These are phyloP conservation scores for Yamadazyma dendronema DNA, from an alignment of 1,139 yeast species.

Conservation along the genomic window DNA sequence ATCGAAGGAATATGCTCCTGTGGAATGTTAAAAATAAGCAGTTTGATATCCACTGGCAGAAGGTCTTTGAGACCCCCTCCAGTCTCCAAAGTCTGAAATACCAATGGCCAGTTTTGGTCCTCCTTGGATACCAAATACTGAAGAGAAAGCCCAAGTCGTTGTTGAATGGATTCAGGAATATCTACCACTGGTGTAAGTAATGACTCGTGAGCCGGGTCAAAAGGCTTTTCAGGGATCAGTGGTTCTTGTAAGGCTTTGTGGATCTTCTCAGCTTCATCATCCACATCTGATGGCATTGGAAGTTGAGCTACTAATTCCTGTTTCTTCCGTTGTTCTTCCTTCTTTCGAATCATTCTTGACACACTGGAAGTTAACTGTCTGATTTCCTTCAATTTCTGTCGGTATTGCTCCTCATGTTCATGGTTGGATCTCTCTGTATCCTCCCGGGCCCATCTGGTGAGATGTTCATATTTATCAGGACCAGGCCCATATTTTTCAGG, in stretches of 20 bases:
- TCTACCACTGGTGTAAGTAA: slow-evolving; percentile 19
- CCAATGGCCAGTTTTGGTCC: slow-evolving; percentile 55
- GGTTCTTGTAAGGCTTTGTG: slow-evolving; percentile 12
- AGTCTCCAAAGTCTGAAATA: slow-evolving; percentile 43
- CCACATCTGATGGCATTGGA: slow-evolving; percentile 23
- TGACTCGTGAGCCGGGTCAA: slow-evolving; percentile 11
- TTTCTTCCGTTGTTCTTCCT: slow-evolving; percentile 16
- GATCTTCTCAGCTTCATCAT: slow-evolving; percentile 16
- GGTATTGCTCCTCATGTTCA: slow-evolving; percentile 22
- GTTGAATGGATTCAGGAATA: slow-evolving; percentile 44
- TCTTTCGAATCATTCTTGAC: slow-evolving; percentile 19
- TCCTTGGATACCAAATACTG: slow-evolving; percentile 44
- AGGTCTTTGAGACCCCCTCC: slow-evolving; percentile 44
- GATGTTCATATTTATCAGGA: too few species aligned
- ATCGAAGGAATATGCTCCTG: slow-evolving; percentile 28
- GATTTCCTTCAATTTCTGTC: slow-evolving; percentile 20
- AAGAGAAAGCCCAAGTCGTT: slow-evolving; percentile 48
- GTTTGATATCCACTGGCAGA: slow-evolving; percentile 32
- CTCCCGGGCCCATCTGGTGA: slow-evolving; percentile 18
- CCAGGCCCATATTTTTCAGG: background rate
- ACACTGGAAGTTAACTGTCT: slow-evolving; percentile 23
- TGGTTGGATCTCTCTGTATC: slow-evolving; percentile 19
- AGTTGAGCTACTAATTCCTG: slow-evolving; percentile 12
- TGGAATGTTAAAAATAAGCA: slow-evolving; percentile 48
- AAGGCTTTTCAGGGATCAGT: background rate